Conservation (phyloP, 2,329 filamentous ascomycete genomes). For the Immersiporthe knoxdaviesiana region DNA sequence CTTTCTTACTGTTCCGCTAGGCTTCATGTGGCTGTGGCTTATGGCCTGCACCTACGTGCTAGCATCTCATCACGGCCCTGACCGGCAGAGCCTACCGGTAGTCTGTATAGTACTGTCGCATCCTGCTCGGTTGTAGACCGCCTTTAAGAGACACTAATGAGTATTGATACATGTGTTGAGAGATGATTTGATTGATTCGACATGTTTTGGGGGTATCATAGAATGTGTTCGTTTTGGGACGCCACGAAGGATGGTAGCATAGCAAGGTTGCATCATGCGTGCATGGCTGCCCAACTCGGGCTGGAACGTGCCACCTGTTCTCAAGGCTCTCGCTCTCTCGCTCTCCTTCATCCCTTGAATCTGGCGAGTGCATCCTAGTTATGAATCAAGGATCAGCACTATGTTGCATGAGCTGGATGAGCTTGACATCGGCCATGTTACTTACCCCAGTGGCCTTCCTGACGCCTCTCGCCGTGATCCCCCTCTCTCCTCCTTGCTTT, state of each 20-base stretch:
- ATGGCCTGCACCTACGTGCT: not conserved
- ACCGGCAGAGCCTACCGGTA: not conserved
- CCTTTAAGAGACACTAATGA: not conserved
- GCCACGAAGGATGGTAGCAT: not conserved
- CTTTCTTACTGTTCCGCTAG: not conserved
- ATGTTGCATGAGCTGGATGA: not conserved
- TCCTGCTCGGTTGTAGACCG: not conserved
- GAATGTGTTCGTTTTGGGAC: not conserved
- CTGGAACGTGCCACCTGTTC: constrained; percentile 14
- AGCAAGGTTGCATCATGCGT: not conserved
- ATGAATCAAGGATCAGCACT: not conserved
- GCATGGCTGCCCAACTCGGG: not conserved
- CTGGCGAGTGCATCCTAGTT: constrained; percentile 65
- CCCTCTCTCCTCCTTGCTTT: constrained; percentile 73
- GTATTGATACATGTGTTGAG: not conserved
- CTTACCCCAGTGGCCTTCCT: constrained; percentile 76
- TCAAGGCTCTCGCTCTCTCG: not conserved
- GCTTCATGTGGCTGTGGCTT: not conserved
- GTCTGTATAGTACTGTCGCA: too few species aligned
- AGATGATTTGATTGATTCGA: not conserved
- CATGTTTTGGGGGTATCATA: not conserved
- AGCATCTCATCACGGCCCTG: not conserved
- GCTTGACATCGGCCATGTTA: constrained; percentile 23
- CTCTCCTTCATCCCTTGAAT: constrained; percentile 64
- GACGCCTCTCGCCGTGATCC: constrained; percentile 74